Evolutionary conservation across 2,329 filamentous ascomycete genomes (phyloP).

Genomic region (Sporothrix pseudoabietina): DNA sequence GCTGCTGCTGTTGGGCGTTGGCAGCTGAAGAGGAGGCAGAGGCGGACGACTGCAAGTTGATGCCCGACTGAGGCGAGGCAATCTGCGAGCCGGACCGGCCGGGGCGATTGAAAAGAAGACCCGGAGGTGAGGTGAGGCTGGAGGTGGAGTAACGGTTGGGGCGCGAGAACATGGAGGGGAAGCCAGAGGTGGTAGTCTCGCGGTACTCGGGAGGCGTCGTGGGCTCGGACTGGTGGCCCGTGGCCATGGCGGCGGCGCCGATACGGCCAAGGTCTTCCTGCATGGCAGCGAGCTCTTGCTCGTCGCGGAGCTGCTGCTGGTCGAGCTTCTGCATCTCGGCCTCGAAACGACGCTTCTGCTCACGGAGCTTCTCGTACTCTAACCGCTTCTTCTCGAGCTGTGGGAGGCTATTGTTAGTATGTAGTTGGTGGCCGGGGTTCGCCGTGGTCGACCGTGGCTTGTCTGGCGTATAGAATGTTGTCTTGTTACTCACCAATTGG

Average conservation of each 20-base stretch:
- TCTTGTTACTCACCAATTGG: constrained; percentile 63
- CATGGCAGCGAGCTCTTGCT: constrained; percentile 81
- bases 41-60: constrained; percentile 47
- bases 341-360: constrained; percentile 87
- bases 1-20: constrained; percentile 22
- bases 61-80: constrained; percentile 71
- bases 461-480: background rate
- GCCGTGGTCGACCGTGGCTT: background rate
- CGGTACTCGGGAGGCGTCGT: constrained; percentile 94
- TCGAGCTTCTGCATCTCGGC: constrained; percentile 90
- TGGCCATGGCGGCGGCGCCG: constrained; percentile 48
- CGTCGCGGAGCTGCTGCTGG: constrained; percentile 78
- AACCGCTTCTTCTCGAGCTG: constrained; percentile 92
- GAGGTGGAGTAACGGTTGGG: constrained; percentile 88
- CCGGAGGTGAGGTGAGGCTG: constrained; percentile 79
- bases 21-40: constrained; percentile 22
- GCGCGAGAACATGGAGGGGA: constrained; percentile 77
- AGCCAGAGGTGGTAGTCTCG: constrained; percentile 65
- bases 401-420: constrained; percentile 1
- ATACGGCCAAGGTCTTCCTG: constrained; percentile 72
- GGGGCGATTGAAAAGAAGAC: constrained; percentile 67
- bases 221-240: constrained; percentile 86
- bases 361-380: constrained; percentile 87
- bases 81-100: constrained; percentile 77
- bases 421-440: background rate